Evolutionary conservation across 345 rosid genomes (phyloP), one percentile per base, ranked within the genome.

Genomic region (Rhizophora mangle): DNA sequence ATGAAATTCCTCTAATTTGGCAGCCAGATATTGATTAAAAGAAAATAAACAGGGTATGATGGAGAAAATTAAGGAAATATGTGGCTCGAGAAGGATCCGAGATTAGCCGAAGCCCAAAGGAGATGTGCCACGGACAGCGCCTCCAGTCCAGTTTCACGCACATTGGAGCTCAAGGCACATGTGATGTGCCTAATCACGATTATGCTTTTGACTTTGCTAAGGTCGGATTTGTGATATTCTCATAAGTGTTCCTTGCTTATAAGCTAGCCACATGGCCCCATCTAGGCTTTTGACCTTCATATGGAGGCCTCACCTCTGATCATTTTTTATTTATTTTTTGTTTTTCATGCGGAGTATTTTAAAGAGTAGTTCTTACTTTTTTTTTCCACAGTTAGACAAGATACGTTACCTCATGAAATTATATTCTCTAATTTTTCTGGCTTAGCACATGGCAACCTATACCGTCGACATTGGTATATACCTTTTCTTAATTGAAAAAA

Each of bases 181-280:
- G 76, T 64, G 70, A 46, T 22, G 1, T 60, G 74, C 55, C 60
- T 43, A 29, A 43, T 11, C 37, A 5, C 49, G 30, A 15, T 36
- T 8, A 21, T 5, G 18, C 8, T 13, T 72, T 63, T 36, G 69
- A 72, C 72, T 72, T 51, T 26, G 1, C 9, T 9, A 60, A 3
- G 21, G 58, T 31, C 62, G 13, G 8, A 37, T 43, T 3, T 6
- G 43, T 6, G n/a, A 55, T 8, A 20, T 19, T 8, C 0, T 3
- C 7, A 53, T 21, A 58, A 60, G 46, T 62, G 69, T 67, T 21
- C 34, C 64, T 13, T 19, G 11, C 60, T 56, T 22, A 57, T 55
- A 56, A 64, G 69, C 13, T 31, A 8, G 4, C 3, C 78, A 68
- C 67, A 64, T 72, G 80, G 36, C 34, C 31, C 1, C 6, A 21